Base-by-base conservation (phyloP, 2,329 filamentous ascomycete species). In the Byssochlamys sp. region DNA sequence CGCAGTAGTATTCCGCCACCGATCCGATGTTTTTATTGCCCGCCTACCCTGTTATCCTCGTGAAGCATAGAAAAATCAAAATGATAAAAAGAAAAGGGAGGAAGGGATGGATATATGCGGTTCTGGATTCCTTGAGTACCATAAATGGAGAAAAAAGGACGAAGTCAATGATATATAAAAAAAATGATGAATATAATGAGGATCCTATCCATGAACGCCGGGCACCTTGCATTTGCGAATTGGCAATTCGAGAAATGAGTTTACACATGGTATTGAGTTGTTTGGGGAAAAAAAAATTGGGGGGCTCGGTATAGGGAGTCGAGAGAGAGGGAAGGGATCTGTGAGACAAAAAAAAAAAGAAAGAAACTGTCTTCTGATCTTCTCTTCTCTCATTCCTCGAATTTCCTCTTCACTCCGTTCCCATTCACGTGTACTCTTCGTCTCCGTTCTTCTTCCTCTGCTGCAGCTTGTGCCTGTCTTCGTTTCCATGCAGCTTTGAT, bases 401-500 rank as follows among this genome's bases (percentile, higher is more conserved):
- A 73, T 59, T 76, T 76, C 61, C 74, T 68, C 63, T 75, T 76
- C 27, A 72, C 64, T 3, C 73, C 72, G 57, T 71, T 71, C 24
- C 52, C 62, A 59, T 67, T 64, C n/a, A 66, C 60, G 7, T 65
- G 62, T 53, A 59, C 62, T 19, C 64, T 65, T 51, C 59, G 62
- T 58, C 60, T 67, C 52, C 61, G 66, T 31, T 65, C 65, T 52
- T 65, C 65, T n/a, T 66, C 66, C 31, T 66, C 65, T 27, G 25
- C 31, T 14, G 54, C 48, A 2, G 63, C 59, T 56, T 61, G 63
- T 14, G 84, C 73, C 59, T 78, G 73, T 31, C 83, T 80, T 62
- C 82, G 78, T 74, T 96, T 96, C 86, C 91, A 96, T 12, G 84
- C 85, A 29, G 86, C 82, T 63, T 88, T 85, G 64, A 97, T 92